These are phyloP conservation scores for Macrolepiota albuminosa DNA, from an alignment of 768 basidiomycete genomes.

Conservation along the genomic window DNA sequence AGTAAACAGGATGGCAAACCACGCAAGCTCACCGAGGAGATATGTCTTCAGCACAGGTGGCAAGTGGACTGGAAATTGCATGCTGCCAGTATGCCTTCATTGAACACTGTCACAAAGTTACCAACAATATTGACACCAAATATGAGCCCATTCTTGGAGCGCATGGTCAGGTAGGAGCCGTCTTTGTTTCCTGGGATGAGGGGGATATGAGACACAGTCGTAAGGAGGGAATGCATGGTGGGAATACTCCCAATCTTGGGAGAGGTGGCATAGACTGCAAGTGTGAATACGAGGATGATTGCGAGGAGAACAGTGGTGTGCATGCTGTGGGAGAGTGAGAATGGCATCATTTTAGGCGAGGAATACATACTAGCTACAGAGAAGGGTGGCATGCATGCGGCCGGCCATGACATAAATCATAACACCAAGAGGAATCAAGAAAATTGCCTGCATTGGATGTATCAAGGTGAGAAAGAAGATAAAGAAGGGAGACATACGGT, in stretches of 20 bases:
- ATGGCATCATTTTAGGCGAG: not conserved
- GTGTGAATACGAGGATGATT: constrained; percentile 54
- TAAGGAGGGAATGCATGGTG: constrained; percentile 77
- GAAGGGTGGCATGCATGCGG: constrained; percentile 80
- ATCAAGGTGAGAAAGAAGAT: not conserved
- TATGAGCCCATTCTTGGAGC: constrained; percentile 68
- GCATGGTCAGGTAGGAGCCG: constrained; percentile 82
- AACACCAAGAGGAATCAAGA: constrained; percentile 85
- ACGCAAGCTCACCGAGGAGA: constrained; percentile 82
- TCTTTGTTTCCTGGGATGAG: constrained; percentile 81
- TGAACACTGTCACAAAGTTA: constrained; percentile 62
- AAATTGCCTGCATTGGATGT: constrained; percentile 61
- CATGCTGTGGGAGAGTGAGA: constrained; percentile 54
- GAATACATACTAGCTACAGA: constrained; percentile 75
- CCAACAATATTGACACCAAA: constrained; percentile 88
- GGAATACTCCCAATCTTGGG: constrained; percentile 73
- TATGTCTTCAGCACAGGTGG: constrained; percentile 89
- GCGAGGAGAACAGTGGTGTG: constrained; percentile 65
- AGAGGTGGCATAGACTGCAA: constrained; percentile 73
- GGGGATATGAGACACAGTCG: constrained; percentile 39
- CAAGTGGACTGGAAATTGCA: constrained; percentile 83
- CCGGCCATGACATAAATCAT: constrained; percentile 86
- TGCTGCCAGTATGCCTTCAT: constrained; percentile 87
- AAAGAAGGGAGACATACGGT: constrained; percentile 46
- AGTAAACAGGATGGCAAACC: constrained; percentile 68